Evolutionary conservation across 192 early-diverging fungal genomes (phyloP).

Genomic region (Lobosporangium transversale): DNA sequence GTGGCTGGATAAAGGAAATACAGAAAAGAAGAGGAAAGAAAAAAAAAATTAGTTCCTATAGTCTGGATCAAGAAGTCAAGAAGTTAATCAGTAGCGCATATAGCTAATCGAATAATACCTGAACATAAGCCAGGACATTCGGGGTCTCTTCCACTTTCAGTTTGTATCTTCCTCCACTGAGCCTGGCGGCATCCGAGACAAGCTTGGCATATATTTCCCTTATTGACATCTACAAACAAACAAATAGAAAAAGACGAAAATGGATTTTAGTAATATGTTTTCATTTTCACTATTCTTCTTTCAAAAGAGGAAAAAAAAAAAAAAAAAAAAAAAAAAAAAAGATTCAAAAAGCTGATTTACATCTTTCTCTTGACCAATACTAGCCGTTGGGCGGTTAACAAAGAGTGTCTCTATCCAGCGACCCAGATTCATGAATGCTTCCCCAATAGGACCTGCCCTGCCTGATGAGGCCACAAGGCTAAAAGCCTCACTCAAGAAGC

Average conservation of each 20-base stretch:
- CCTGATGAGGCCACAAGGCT: conserved; percentile 42
- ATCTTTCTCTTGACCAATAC: conserved; percentile 20
- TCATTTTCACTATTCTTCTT: not conserved
- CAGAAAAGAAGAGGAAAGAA: not conserved
- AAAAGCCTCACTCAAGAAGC: conserved; percentile 46
- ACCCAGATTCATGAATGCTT: conserved; percentile 27
- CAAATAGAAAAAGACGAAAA: too few species aligned
- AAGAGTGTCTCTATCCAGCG: conserved; percentile 43
- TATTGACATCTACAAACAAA: conserved; percentile 9
- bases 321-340: not conserved
- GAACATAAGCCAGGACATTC: conserved; percentile 25
- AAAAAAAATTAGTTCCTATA: not conserved
- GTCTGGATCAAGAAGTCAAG: too few species aligned
- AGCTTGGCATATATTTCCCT: conserved; percentile 24
- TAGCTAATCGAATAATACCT: conserved; percentile 15
- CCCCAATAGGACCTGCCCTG: conserved; percentile 34
- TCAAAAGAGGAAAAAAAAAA: too few species aligned
- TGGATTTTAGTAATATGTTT: too few species aligned
- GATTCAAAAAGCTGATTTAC: conserved; percentile 1
- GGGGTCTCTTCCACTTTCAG: conserved; percentile 36
- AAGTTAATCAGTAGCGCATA: too few species aligned
- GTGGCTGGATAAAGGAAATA: conserved; percentile 26
- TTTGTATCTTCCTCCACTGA: conserved; percentile 41
- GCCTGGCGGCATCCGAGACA: conserved; percentile 19
- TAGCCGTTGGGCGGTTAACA: conserved; percentile 17